phyloP scores from a whole-genome alignment of 2,329 filamentous ascomycete genomes.

The Aspergillus pseudonomiae region DNA sequence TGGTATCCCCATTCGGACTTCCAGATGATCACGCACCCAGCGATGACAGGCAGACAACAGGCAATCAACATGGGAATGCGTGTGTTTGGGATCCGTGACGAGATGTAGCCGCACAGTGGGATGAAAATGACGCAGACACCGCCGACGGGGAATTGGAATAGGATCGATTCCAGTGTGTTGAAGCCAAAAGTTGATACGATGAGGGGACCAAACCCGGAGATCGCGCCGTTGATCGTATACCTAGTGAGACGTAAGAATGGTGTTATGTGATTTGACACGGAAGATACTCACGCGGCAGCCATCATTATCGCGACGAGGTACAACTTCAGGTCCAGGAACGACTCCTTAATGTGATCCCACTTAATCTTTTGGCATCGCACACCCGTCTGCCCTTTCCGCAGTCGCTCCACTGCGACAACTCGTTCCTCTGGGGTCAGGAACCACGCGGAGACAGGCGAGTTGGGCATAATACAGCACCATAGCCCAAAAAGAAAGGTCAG shows the following conservation, averaged over 20 bases:
- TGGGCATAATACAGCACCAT: conserved; percentile 67
- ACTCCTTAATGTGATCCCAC: conserved; percentile 60
- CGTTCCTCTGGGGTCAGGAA: conserved; percentile 67
- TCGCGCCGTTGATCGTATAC: conserved; percentile 72
- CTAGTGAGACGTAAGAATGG: conserved; percentile 23
- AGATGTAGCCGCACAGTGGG: conserved; percentile 66
- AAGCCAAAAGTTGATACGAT: conserved; percentile 74
- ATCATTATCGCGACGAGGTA: conserved; percentile 70
- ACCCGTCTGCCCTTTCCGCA: conserved; percentile 65
- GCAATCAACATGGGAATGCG: conserved; percentile 66
- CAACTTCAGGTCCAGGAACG: conserved; percentile 61
- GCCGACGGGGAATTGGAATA: conserved; percentile 75
- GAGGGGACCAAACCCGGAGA: conserved; percentile 70
- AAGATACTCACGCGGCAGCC: conserved; percentile 57
- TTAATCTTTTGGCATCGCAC: conserved; percentile 66
- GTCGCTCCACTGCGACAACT: conserved; percentile 65
- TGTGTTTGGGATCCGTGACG: conserved; percentile 62
- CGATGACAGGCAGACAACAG: conserved; percentile 73
- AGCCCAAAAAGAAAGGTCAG: conserved; percentile 67
- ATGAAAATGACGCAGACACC: conserved; percentile 69
- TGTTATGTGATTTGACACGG: not conserved
- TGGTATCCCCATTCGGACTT: conserved; percentile 65
- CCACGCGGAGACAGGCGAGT: conserved; percentile 69
- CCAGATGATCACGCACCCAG: conserved; percentile 76
- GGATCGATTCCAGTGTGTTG: conserved; percentile 64